phyloP scores from a whole-genome alignment of 208 protist genomes.

The Trypanosoma mega region DNA sequence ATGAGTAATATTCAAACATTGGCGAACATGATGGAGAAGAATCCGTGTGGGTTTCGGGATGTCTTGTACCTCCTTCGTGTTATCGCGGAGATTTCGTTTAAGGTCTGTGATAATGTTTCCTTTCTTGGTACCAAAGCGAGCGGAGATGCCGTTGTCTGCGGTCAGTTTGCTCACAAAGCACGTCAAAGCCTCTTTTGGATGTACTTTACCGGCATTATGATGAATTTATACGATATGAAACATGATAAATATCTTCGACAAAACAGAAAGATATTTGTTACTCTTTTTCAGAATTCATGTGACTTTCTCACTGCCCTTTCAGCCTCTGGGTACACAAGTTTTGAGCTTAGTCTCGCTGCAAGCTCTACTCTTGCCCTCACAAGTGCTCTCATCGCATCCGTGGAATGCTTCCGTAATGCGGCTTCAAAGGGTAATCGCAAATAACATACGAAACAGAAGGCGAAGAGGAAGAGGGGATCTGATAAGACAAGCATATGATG shows the following conservation, averaged over 20 bases:
- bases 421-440: not conserved
- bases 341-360: slow-evolving; percentile 21
- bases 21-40: slow-evolving; percentile 47
- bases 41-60: slow-evolving; percentile 41
- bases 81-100: slow-evolving; percentile 76
- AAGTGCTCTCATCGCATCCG: slow-evolving; percentile 60
- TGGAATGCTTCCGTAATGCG: slow-evolving; percentile 9
- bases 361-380: slow-evolving; percentile 53
- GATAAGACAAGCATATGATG: too few relatives aligned
- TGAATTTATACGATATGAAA: slow-evolving; percentile 63
- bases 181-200: slow-evolving; percentile 64
- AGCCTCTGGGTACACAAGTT: not conserved
- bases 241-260: slow-evolving; percentile 34
- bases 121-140: slow-evolving; percentile 56
- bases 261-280: slow-evolving; percentile 34
- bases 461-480: not conserved
- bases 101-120: slow-evolving; percentile 74
- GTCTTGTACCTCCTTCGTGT: slow-evolving; percentile 64
- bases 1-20: slow-evolving; percentile 68
- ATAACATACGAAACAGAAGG: not conserved
- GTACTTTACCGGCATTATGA: slow-evolving; percentile 54
- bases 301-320: slow-evolving; percentile 59
- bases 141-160: slow-evolving; percentile 22
- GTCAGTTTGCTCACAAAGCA: slow-evolving; percentile 37
- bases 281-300: slow-evolving; percentile 62